Conservation (phyloP, 176 grass and related monocot species). For the Oryza coarctata region DNA sequence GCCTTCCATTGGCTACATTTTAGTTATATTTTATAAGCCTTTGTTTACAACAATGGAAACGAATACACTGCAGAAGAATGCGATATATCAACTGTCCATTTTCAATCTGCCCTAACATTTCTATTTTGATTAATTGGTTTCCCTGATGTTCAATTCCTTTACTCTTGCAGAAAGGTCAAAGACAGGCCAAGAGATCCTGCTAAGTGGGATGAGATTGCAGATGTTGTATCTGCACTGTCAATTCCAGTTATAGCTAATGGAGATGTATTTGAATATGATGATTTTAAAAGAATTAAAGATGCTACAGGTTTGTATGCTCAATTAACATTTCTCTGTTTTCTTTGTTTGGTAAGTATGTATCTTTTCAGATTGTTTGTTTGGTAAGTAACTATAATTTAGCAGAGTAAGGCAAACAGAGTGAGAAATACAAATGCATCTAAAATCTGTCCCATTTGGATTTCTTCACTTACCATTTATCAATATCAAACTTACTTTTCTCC, state of each 20-base stretch:
- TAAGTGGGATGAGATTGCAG: constrained; percentile 92
- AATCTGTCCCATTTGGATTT: background rate
- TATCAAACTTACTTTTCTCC: background rate
- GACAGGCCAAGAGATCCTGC: constrained; percentile 91
- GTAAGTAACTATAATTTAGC: background rate
- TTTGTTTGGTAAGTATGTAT: background rate
- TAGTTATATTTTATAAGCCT: background rate
- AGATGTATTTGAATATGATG: constrained; percentile 89
- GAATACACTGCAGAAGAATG: constrained; percentile 19
- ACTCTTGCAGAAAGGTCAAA: constrained; percentile 76
- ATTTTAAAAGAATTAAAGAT: constrained; percentile 84
- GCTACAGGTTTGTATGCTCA: constrained; percentile 57
- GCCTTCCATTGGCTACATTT: constrained; percentile 10
- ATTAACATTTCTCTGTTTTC: constrained; percentile 9
- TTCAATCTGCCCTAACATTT: background rate
- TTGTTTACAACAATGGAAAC: constrained; percentile 6
- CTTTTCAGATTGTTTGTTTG: background rate
- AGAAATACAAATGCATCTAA: constrained; percentile 7
- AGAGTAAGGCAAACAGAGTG: background rate
- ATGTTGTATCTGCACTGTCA: constrained; percentile 83
- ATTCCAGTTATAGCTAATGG: constrained; percentile 99
- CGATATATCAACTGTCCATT: background rate
- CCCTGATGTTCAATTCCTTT: background rate
- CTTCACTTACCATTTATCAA: constrained; percentile 5
- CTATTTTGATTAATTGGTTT: constrained; percentile 6